Percentiles rank a stretch among this genome's conserved stretches.
Evolutionary conservation across 1,139 yeast genomes (phyloP).

Genomic region (Suhomyces yuchorum): DNA sequence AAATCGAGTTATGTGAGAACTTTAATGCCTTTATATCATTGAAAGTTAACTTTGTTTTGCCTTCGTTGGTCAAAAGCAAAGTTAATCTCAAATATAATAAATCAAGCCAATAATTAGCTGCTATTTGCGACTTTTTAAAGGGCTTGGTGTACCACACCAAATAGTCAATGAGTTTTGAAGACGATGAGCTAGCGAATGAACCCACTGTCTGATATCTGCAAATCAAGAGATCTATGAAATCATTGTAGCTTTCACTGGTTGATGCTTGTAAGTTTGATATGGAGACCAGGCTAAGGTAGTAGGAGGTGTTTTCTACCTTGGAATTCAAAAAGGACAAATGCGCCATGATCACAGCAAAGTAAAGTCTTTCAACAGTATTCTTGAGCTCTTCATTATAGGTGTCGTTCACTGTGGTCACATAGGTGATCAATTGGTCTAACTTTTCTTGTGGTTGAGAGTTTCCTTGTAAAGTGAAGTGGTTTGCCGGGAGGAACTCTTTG

Average conservation of each 20-base stretch:
- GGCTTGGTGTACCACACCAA: slow-evolving; percentile 30
- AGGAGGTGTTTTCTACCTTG: slow-evolving; percentile 26
- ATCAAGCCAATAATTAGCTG: slow-evolving; percentile 45
- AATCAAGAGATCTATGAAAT: slow-evolving; percentile 37
- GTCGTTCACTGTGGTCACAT: slow-evolving; percentile 32
- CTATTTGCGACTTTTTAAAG: slow-evolving; percentile 37
- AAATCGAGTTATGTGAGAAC: slow-evolving; percentile 29
- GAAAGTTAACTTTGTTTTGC: slow-evolving; percentile 17
- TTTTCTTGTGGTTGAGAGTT: slow-evolving; percentile 26
- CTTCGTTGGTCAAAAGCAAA: slow-evolving; percentile 25
- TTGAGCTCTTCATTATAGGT: slow-evolving; percentile 31
- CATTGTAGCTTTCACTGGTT: slow-evolving; percentile 17
- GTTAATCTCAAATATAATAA: slow-evolving; percentile 32
- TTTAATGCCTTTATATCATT: slow-evolving; percentile 25
- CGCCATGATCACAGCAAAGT: slow-evolving; percentile 36
- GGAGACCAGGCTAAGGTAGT: slow-evolving; percentile 18
- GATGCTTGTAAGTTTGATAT: slow-evolving; percentile 7
- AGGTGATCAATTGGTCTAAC: slow-evolving; percentile 32
- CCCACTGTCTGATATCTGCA: slow-evolving; percentile 40
- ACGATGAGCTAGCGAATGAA: slow-evolving; percentile 30
- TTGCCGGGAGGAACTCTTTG: slow-evolving; percentile 29
- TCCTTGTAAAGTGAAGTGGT: slow-evolving; percentile 20
- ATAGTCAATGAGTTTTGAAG: slow-evolving; percentile 37
- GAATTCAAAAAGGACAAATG: slow-evolving; percentile 39
- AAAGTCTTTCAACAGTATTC: slow-evolving; percentile 35